These are phyloP conservation scores for Kazachstania viticola DNA, from an alignment of 805 yeast genomes.

Conservation along the genomic window DNA sequence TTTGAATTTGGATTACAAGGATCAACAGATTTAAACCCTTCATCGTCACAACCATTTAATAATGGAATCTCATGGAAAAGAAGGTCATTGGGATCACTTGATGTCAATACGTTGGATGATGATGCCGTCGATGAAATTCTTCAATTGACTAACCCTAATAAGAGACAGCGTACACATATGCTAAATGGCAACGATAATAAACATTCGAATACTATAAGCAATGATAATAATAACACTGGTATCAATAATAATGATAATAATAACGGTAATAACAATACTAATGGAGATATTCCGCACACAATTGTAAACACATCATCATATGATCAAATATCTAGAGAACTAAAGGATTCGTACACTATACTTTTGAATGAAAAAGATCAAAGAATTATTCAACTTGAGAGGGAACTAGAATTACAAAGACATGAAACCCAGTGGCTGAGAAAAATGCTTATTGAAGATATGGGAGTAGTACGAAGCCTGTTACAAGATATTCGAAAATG, in stretches of 20 bases:
- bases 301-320: too few relatives aligned
- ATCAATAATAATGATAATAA: background rate
- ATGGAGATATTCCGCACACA: background rate
- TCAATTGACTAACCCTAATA: slow-evolving; percentile 15
- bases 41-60: background rate
- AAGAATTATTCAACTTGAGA: slow-evolving; percentile 20
- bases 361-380: slow-evolving; percentile 23
- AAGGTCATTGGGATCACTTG: slow-evolving; percentile 20
- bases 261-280: slow-evolving; percentile 1
- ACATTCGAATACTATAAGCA: background rate
- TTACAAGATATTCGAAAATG: slow-evolving; percentile 16
- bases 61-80: slow-evolving; percentile 9
- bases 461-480: slow-evolving; percentile 26
- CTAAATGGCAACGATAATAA: slow-evolving; percentile 1
- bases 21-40: slow-evolving; percentile 1
- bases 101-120: slow-evolving; percentile 23
- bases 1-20: slow-evolving; percentile 3
- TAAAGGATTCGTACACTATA: slow-evolving; percentile 18
- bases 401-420: slow-evolving; percentile 24
- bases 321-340: slow-evolving; percentile 10
- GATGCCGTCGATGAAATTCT: slow-evolving; percentile 23
- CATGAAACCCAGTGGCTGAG: slow-evolving; percentile 27
- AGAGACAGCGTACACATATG: slow-evolving; percentile 8
- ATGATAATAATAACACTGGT: slow-evolving; percentile 1
- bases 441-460: slow-evolving; percentile 27